A percentile compares a stretch with the other conserved stretches of the same genome.
These are phyloP conservation scores for Scedosporium aurantiacum DNA, from an alignment of 2,329 filamentous ascomycete species.

Conservation along the genomic window DNA sequence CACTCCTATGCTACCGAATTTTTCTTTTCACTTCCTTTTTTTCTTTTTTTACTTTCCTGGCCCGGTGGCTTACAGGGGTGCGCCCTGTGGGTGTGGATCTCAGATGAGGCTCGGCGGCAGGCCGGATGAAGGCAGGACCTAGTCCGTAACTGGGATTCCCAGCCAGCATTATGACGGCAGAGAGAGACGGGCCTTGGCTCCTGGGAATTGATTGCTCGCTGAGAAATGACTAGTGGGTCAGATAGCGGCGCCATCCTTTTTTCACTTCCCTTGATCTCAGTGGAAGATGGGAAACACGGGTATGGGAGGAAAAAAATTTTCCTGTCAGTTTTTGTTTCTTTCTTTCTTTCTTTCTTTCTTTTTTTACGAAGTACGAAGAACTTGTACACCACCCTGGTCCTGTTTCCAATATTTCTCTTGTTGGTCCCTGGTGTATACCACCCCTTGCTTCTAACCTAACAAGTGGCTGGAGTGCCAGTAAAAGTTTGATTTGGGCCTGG, in stretches of 20 bases:
- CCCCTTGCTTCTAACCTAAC: too few relatives aligned
- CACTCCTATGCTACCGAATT: not conserved
- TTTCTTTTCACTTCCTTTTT: not conserved
- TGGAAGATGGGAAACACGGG: not conserved
- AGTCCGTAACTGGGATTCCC: not conserved
- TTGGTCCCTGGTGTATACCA: too few relatives aligned
- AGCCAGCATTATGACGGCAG: not conserved
- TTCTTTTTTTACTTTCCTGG: not conserved
- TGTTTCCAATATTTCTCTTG: too few relatives aligned
- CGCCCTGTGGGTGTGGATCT: not conserved
- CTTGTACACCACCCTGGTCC: too few relatives aligned
- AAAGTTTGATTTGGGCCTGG: too few relatives aligned
- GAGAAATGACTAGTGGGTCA: not conserved
- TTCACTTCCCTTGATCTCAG: not conserved
- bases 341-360: too few relatives aligned
- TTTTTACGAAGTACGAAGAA: too few relatives aligned
- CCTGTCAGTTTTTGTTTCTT: not conserved
- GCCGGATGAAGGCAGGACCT: not conserved
- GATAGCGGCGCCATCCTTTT: not conserved
- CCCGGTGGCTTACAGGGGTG: not conserved
- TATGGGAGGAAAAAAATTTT: not conserved
- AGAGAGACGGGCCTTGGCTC: not conserved
- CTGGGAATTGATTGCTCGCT: not conserved
- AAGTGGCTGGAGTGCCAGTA: too few relatives aligned
- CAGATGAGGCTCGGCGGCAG: conserved; percentile 1